Base-by-base conservation (phyloP, 129 eudicot species). In the Solidago caesia region DNA sequence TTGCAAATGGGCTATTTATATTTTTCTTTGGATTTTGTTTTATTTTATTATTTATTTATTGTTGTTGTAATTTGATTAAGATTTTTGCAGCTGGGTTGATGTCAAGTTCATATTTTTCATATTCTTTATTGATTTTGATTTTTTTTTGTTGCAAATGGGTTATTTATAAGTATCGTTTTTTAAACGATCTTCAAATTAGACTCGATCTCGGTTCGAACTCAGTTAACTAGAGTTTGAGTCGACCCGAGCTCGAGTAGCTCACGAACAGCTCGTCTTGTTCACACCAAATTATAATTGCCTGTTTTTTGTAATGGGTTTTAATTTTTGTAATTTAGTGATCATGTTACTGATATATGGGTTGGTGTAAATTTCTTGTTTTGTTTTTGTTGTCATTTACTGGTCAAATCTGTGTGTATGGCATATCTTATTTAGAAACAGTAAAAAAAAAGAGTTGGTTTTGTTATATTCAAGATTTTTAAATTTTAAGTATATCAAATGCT, bases 381-480 rank as follows among this genome's bases (percentile, higher is more conserved):
- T 6, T 47, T 47, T 39, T 45, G 7, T 33, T 33, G 42, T 11
- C 13, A 67, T 25, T 58, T 64, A 15, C n/a, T 7, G 52, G 71
- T 80, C 44, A 69, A 43, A 73, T 41, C n/a, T 59, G 51, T 68
- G 7, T 42, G 15, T 49, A 74, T 43, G 42, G 21, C 6, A 12
- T n/a, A 53, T 26, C 43, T 29, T 46, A 12, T 70, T 72, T 5
- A 26, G 43, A 29, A 46, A 33, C 39, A 33, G 3, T 33, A 6
- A 21, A 21, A 14, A 25, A 14, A 8, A 8, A 8, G 10, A 62
- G 53, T 44, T 51, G 52, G 55, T 14, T 63, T 8, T 43, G 15
- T 11, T 59, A 56, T 47, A 64, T 81, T 62, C 29, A 4, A 21
- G 80, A 52, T 73, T 74, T 52, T 56, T 46, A 1, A 6, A 46